Evolutionary conservation across 305 asterid species (phyloP).

Genomic region (Rubia tinctorum): DNA sequence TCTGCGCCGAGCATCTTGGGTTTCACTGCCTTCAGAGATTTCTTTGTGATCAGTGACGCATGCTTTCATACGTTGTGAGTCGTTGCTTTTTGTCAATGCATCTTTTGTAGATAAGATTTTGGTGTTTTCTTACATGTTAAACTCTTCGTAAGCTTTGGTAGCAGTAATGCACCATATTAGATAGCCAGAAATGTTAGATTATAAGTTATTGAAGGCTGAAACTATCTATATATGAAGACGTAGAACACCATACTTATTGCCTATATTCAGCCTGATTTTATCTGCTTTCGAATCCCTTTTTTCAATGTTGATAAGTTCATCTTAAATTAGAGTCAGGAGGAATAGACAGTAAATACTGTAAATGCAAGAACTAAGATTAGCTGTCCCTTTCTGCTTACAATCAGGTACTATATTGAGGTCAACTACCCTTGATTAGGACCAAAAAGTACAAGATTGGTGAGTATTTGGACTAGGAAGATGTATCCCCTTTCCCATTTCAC

Average conservation of each 20-base stretch:
- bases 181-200: not conserved
- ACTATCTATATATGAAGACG: not conserved
- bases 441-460: not conserved
- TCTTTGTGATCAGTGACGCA: constrained; percentile 46
- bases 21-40: constrained; percentile 90
- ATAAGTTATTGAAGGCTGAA: not conserved
- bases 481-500: not conserved
- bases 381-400: not conserved
- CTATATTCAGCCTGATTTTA: not conserved
- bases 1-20: constrained; percentile 86
- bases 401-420: not conserved
- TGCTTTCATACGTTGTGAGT: not conserved
- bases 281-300: not conserved
- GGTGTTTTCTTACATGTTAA: not conserved
- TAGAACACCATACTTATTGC: not conserved
- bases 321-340: not conserved
- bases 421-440: not conserved
- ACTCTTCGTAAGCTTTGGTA: not conserved
- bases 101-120: not conserved
- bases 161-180: not conserved
- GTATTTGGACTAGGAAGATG: not conserved
- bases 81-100: not conserved
- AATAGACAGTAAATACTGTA: constrained; percentile 53
- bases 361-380: not conserved
- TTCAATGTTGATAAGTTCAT: not conserved